Conservation (phyloP, 1,284 basidiomycete species). For the Singerocomus inundabilis region DNA sequence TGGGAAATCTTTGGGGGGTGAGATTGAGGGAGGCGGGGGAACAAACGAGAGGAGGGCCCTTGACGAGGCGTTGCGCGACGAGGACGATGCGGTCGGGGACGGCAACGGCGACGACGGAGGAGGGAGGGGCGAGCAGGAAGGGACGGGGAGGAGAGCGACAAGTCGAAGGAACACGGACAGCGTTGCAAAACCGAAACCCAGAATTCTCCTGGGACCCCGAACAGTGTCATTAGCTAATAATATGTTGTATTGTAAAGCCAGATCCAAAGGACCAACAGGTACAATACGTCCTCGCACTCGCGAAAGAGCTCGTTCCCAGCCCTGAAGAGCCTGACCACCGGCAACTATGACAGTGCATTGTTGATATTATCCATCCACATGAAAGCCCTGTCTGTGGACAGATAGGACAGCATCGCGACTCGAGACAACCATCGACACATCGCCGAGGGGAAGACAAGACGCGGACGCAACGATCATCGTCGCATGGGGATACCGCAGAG, state of each 20-base stretch:
- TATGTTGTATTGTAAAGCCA: not conserved
- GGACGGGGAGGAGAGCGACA: slow-evolving; percentile 30
- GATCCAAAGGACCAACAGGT: too few relatives aligned
- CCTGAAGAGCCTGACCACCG: too few relatives aligned
- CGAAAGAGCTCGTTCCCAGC: too few relatives aligned
- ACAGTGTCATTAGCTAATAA: slow-evolving; percentile 23
- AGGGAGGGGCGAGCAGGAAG: slow-evolving; percentile 21
- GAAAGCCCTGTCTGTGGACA: not conserved
- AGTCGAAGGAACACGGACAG: slow-evolving; percentile 30
- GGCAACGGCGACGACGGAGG: slow-evolving; percentile 18
- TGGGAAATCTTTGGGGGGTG: slow-evolving; percentile 6
- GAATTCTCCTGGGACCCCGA: slow-evolving; percentile 36
- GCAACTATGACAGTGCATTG: too few relatives aligned
- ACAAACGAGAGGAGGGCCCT: slow-evolving; percentile 20
- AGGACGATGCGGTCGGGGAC: slow-evolving; percentile 24
- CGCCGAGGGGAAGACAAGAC: not conserved
- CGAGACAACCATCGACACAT: too few relatives aligned
- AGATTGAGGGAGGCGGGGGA: slow-evolving; percentile 10
- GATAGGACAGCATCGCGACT: too few relatives aligned
- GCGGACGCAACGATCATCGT: not conserved
- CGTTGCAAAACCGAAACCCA: slow-evolving; percentile 36
- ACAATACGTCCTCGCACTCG: too few relatives aligned
- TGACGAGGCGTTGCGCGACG: slow-evolving; percentile 24
- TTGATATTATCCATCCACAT: too few relatives aligned
- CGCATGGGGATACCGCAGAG: not conserved